A percentile compares a stretch with the other conserved stretches of the same genome.
Evolutionary conservation across 2,329 filamentous ascomycete species (phyloP).

Genomic region (Lasiodiplodia sp.): DNA sequence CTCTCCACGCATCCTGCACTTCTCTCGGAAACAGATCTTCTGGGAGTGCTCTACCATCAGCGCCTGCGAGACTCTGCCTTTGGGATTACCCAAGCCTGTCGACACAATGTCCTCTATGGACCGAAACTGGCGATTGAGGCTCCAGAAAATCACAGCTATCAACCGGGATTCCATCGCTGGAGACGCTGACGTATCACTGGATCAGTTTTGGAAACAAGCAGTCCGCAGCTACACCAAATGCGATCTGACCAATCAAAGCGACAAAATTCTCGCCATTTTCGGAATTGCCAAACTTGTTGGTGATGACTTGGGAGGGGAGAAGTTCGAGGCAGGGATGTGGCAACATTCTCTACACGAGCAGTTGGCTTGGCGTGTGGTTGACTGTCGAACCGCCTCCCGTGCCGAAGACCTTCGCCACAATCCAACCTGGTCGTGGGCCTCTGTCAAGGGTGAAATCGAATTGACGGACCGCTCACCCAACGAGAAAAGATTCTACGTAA

Average conservation of each 20-base stretch:
- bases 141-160: not conserved
- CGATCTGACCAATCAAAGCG: conserved; percentile 34
- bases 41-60: conserved; percentile 40
- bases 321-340: conserved; percentile 39
- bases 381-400: not conserved
- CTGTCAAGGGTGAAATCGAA: not conserved
- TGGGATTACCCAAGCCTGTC: conserved; percentile 34
- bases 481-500: not conserved
- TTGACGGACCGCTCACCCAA: not conserved
- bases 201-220: conserved; percentile 37
- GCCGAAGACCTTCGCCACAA: not conserved
- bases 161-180: not conserved
- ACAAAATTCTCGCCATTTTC: conserved; percentile 40
- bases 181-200: conserved; percentile 35
- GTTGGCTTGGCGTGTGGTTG: conserved; percentile 37
- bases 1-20: conserved; percentile 40
- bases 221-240: conserved; percentile 38
- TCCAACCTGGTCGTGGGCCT: not conserved
- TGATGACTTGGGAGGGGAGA: conserved; percentile 33
- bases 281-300: conserved; percentile 41
- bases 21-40: conserved; percentile 37
- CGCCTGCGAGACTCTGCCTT: conserved; percentile 35
- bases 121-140: conserved; percentile 37
- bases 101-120: conserved; percentile 35
- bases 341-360: conserved; percentile 38